Evolutionary conservation across 331 rosid genomes (phyloP).

Genomic region (Dryas integrifolia): DNA sequence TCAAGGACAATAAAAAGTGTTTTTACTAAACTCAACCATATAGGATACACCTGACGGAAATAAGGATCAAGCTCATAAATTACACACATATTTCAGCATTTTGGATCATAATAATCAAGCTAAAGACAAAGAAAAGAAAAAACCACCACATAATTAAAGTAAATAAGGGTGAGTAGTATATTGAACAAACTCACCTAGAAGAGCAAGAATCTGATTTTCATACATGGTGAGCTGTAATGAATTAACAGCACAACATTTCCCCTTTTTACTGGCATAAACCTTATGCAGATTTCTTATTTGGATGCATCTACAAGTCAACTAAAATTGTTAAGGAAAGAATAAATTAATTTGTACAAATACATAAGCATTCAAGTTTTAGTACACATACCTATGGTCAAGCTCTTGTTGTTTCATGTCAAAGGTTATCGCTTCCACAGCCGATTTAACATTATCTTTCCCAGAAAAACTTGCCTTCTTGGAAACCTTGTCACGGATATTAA

Average conservation of each 20-base stretch:
- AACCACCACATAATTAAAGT: not conserved
- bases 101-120: not conserved
- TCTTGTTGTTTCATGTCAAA: constrained; percentile 96
- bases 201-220: constrained; percentile 97
- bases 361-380: constrained; percentile 20
- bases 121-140: not conserved
- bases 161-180: constrained; percentile 2
- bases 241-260: constrained; percentile 86
- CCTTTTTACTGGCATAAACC: constrained; percentile 76
- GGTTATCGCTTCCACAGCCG: constrained; percentile 68
- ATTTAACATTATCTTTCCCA: constrained; percentile 35
- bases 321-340: constrained; percentile 7
- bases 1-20: not conserved
- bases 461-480: constrained; percentile 31
- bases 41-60: too few relatives aligned
- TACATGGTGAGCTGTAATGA: constrained; percentile 72
- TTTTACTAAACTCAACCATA: too few relatives aligned
- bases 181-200: constrained; percentile 60
- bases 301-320: constrained; percentile 67
- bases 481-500: constrained; percentile 26
- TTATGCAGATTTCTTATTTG: constrained; percentile 86
- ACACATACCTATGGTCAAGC: constrained; percentile 77
- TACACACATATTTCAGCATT: not conserved
- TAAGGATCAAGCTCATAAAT: not conserved
- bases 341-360: constrained; percentile 14